Base-by-base conservation (phyloP, 1,139 yeast species). In the Zygosaccharomyces sapae region DNA sequence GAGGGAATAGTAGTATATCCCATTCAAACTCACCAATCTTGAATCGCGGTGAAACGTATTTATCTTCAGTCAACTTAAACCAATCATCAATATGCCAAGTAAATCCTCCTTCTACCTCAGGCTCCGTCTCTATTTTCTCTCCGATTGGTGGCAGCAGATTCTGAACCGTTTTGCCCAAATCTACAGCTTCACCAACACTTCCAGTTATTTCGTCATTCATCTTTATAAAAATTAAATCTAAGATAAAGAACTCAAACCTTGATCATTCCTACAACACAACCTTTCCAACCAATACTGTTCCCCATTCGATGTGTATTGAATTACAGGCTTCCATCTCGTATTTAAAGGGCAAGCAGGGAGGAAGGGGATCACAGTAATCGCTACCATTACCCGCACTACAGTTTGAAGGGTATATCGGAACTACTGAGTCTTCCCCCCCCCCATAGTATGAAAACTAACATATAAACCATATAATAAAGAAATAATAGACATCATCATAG, bases 11-110 rank as follows among this genome's bases (percentile, higher is more conserved):
- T 43, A 90, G 70, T 5, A 88, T 66, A 56, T 83, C 80, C 88
- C 95, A 89, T 44, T 78, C 77, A 61, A 69, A 82, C 6, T 79
- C 84, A 2, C 94, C 96, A 52, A 83, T 76, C 45, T 68, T 72
- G 58, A 83, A 83, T 10, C 68, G 65, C 1, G 83, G 75, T 54
- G 84, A 75, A 29, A 68, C 65, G 22, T 68, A 69, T 46, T 70
- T 73, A 27, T 74, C 75, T 4, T 73, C 73, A 30, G 71, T 71
- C 39, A 86, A 69, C 2, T 68, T 63, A 41, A 70, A 63, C 84
- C 95, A 86, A 57, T 83, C 80, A 9, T 72, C 70, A 47, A 92
- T 83, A 47, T 77, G 76, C 97, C 97, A 92, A 4, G 90, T 86
- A 61, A 70, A 71, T 8, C 58, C 56, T 1, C 66, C 71, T 38